phyloP scores from a whole-genome alignment of 768 basidiomycete species.

The Lyophyllum decastes region DNA sequence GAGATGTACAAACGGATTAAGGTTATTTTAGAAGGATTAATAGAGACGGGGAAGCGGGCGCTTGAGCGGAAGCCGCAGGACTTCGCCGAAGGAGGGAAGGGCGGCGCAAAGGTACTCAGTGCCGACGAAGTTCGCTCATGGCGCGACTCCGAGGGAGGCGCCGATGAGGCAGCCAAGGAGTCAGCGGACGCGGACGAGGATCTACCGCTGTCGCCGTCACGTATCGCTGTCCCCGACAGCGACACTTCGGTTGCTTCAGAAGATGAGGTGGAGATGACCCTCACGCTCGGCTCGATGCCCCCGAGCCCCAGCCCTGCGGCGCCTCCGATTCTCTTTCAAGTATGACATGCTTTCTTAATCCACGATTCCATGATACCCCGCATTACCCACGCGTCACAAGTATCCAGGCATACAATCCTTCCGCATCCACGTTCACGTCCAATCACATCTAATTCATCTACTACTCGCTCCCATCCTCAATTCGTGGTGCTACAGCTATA shows the following conservation, averaged over 20 bases:
- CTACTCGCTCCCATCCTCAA: background rate
- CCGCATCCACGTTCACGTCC: background rate
- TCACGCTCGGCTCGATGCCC: conserved; percentile 26
- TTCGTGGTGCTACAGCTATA: conserved; percentile 2
- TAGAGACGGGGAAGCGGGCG: conserved; percentile 59
- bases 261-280: conserved; percentile 43
- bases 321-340: conserved; percentile 25
- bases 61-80: conserved; percentile 61
- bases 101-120: conserved; percentile 67
- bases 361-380: conserved; percentile 8
- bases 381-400: background rate
- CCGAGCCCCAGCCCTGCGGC: conserved; percentile 32
- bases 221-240: conserved; percentile 20
- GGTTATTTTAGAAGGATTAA: conserved; percentile 59
- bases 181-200: conserved; percentile 32
- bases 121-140: conserved; percentile 72
- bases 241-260: conserved; percentile 28
- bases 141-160: conserved; percentile 35
- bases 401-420: conserved; percentile 6
- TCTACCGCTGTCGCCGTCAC: conserved; percentile 23
- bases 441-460: conserved; percentile 21
- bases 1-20: conserved; percentile 65
- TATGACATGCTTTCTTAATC: conserved; percentile 5
- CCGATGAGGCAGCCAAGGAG: conserved; percentile 18
- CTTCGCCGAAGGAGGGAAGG: conserved; percentile 42